Conservation (phyloP, 2,329 filamentous ascomycete species). For the Colletotrichum sp. region DNA sequence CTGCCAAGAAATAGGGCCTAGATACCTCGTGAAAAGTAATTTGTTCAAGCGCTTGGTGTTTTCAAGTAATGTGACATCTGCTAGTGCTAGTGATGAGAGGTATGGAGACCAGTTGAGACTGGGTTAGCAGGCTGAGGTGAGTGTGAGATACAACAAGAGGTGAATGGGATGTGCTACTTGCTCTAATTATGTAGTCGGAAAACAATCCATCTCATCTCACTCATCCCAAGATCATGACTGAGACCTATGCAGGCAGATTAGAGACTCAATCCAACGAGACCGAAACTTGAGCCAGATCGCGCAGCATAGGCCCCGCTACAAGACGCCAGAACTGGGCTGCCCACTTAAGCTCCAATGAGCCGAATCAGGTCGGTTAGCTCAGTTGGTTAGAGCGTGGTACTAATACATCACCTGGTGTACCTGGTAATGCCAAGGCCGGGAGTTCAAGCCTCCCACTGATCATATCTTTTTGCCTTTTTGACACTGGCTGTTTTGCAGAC, state of each 20-base stretch:
- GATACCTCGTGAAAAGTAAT: background rate
- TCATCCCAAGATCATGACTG: background rate
- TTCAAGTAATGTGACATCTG: background rate
- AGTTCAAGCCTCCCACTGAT: slow-evolving; percentile 22
- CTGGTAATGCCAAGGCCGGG: slow-evolving; percentile 18
- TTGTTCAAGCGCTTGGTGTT: background rate
- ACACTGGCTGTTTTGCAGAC: background rate
- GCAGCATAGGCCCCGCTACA: background rate
- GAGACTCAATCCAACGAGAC: background rate
- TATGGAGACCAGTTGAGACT: background rate
- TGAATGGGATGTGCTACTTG: background rate
- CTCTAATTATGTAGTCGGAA: background rate
- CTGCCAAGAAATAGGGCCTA: slow-evolving; percentile 45
- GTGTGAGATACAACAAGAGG: background rate
- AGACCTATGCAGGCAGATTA: background rate
- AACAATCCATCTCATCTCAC: background rate
- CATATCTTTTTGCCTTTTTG: background rate
- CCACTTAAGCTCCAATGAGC: rapidly evolving
- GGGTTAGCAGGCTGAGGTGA: background rate
- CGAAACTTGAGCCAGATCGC: background rate
- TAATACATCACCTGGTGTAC: slow-evolving; percentile 7
- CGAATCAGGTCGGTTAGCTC: slow-evolving; percentile 15
- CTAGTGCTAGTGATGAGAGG: background rate
- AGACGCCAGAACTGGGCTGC: rapidly evolving
- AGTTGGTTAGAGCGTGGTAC: slow-evolving; percentile 23